Conservation (phyloP, 805 yeast species). For the Kodamaea neixiangensis region DNA sequence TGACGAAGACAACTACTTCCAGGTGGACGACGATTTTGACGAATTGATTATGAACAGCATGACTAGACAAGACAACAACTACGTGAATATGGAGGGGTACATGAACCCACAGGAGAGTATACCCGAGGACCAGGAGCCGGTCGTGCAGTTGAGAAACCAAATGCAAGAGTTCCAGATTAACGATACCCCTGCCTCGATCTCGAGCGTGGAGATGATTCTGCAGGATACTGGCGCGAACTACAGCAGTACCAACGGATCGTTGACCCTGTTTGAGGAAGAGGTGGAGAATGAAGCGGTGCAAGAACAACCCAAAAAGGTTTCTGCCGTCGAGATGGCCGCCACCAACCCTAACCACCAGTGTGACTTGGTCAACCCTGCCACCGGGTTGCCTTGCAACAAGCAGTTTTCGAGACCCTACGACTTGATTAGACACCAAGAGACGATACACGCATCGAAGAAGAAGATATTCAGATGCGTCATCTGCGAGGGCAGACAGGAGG, state of each 20-base stretch:
- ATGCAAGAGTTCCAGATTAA: constrained; percentile 11
- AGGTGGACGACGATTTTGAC: constrained; percentile 35
- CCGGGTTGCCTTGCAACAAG: constrained; percentile 67
- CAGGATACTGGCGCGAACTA: constrained; percentile 1
- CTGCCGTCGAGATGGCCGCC: constrained; percentile 5
- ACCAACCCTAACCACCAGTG: constrained; percentile 53
- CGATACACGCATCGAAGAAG: constrained; percentile 49
- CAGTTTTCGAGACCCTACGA: constrained; percentile 74
- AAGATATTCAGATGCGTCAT: constrained; percentile 48
- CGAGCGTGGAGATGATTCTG: constrained; percentile 1
- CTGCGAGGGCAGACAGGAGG: constrained; percentile 47
- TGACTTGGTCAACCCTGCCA: constrained; percentile 56
- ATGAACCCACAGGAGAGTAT: constrained; percentile 6
- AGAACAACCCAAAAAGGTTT: background rate
- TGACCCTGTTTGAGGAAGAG: constrained; percentile 7
- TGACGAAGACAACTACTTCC: constrained; percentile 41
- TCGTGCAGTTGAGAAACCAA: constrained; percentile 11
- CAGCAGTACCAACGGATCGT: constrained; percentile 1
- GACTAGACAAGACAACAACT: constrained; percentile 5
- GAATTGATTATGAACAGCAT: constrained; percentile 23
- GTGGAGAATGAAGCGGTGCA: background rate
- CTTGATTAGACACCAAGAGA: constrained; percentile 48
- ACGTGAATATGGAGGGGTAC: constrained; percentile 14
- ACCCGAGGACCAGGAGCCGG: constrained; percentile 7
- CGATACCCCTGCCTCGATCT: constrained; percentile 2